A percentile compares a stretch with the other conserved stretches of the same genome.
These are phyloP conservation scores for Bipolaris bicolor DNA, from an alignment of 2,329 filamentous ascomycete genomes.

Conservation along the genomic window DNA sequence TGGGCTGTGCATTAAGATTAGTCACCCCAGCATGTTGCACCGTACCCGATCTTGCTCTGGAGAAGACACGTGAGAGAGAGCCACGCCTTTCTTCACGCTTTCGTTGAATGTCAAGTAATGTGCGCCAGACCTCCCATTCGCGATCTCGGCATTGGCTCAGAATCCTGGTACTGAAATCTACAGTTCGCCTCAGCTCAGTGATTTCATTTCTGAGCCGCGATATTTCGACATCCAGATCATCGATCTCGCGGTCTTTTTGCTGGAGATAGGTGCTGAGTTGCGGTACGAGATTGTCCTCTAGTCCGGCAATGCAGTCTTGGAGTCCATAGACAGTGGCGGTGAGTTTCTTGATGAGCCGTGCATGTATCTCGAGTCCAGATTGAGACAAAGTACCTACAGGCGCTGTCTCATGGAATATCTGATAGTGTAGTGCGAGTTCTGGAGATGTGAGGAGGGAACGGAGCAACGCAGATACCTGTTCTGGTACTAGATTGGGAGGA, in stretches of 20 bases:
- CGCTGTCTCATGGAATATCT: slow-evolving; percentile 1
- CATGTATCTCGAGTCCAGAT: slow-evolving; percentile 1
- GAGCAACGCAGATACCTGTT: slow-evolving; percentile 12
- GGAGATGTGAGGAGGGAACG: slow-evolving; percentile 17
- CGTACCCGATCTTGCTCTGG: not conserved
- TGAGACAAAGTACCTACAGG: not conserved
- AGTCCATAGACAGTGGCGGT: slow-evolving; percentile 15
- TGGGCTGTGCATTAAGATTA: not conserved
- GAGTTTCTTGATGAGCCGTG: slow-evolving; percentile 22
- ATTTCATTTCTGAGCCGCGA: slow-evolving; percentile 1
- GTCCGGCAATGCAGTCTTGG: slow-evolving; percentile 15
- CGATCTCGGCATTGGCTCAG: slow-evolving; percentile 24
- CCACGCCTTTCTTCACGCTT: not conserved
- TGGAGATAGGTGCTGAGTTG: slow-evolving; percentile 12
- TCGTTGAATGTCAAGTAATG: slow-evolving; percentile 11
- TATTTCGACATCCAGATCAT: slow-evolving; percentile 1
- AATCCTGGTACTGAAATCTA: slow-evolving; percentile 16
- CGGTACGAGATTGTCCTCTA: slow-evolving; percentile 25
- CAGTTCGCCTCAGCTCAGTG: slow-evolving; percentile 6
- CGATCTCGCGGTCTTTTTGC: slow-evolving; percentile 10
- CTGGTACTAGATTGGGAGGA: slow-evolving; percentile 2
- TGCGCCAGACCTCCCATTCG: slow-evolving; percentile 23
- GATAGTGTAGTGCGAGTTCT: slow-evolving; percentile 18
- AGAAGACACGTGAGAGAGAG: slow-evolving; percentile 2
- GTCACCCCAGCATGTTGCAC: not conserved